These are phyloP conservation scores for Stygiomarasmius scandens DNA, from an alignment of 1,284 basidiomycete species.

Conservation along the genomic window DNA sequence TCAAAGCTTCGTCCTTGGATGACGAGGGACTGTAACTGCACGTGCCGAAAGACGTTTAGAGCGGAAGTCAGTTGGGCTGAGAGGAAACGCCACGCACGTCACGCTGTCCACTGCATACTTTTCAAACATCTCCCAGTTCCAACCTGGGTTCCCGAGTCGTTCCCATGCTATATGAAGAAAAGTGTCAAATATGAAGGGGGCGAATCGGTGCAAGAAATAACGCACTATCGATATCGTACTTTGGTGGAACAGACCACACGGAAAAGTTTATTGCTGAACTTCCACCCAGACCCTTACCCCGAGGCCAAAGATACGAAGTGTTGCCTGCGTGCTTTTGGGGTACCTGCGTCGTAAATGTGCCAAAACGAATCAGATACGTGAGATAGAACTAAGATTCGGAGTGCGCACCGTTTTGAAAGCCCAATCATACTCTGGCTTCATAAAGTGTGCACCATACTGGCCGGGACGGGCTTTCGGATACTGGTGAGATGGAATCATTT, in stretches of 20 bases:
- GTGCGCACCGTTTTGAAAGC: conserved; percentile 21
- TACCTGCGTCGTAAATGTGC: not conserved
- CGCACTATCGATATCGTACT: conserved; percentile 33
- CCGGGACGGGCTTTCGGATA: conserved; percentile 13
- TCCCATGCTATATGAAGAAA: conserved; percentile 27
- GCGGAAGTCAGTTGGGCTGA: no score
- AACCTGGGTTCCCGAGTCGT: conserved; percentile 37
- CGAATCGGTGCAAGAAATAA: no score
- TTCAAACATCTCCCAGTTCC: conserved; percentile 44
- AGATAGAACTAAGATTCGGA: no score
- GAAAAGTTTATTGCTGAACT: conserved; percentile 27
- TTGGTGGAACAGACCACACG: conserved; percentile 28
- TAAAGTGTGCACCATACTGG: conserved; percentile 20
- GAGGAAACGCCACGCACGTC: conserved; percentile 27
- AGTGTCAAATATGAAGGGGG: no score
- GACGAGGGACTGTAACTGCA: not conserved
- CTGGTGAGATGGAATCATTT: not conserved
- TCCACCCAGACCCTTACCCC: conserved; percentile 26
- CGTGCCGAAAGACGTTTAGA: not conserved
- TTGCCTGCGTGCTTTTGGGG: conserved; percentile 9
- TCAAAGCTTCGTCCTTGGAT: not conserved
- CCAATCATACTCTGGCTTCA: conserved; percentile 27
- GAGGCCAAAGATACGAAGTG: not conserved
- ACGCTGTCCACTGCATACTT: conserved; percentile 35
- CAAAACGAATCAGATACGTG: no score